Conservation (phyloP, 2,329 filamentous ascomycete genomes). For the Aspergillus arachidicola region DNA sequence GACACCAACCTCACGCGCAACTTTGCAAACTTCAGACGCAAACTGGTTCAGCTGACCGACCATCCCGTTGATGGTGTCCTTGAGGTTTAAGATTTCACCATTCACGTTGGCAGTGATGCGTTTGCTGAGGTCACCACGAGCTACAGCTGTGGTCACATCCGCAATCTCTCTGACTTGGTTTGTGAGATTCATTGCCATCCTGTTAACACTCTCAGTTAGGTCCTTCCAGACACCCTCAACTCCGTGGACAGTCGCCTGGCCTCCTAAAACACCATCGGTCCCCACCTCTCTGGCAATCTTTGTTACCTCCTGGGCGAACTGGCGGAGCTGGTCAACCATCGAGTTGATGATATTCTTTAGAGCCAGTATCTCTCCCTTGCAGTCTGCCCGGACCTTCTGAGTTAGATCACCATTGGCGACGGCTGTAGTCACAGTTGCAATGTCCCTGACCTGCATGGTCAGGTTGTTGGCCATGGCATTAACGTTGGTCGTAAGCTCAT, state of each 20-base stretch:
- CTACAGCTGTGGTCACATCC: conserved; percentile 90
- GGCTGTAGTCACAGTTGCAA: conserved; percentile 95
- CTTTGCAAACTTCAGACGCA: conserved; percentile 92
- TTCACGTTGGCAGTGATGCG: conserved; percentile 94
- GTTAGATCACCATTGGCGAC: conserved; percentile 95
- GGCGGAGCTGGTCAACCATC: conserved; percentile 76
- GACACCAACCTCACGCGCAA: conserved; percentile 94
- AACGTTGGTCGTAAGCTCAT: conserved; percentile 95
- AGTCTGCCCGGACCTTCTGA: conserved; percentile 3
- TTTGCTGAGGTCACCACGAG: conserved; percentile 91
- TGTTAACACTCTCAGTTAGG: conserved; percentile 68
- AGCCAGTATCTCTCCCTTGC: background rate
- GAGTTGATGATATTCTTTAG: conserved; percentile 7
- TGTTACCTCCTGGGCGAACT: conserved; percentile 95
- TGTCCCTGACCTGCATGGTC: conserved; percentile 95
- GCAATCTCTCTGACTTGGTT: conserved; percentile 83
- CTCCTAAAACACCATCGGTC: conserved; percentile 64
- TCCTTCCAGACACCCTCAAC: conserved; percentile 70
- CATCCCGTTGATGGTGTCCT: conserved; percentile 99
- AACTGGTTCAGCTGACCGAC: conserved; percentile 93
- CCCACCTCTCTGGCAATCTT: conserved; percentile 78
- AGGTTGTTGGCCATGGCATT: conserved; percentile 88
- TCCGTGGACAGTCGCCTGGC: conserved; percentile 65
- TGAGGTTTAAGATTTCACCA: conserved; percentile 90
- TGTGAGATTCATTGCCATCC: conserved; percentile 67